Evolutionary conservation across 192 early-diverging fungal genomes (phyloP).

Genomic region (Pilaira anomala): DNA sequence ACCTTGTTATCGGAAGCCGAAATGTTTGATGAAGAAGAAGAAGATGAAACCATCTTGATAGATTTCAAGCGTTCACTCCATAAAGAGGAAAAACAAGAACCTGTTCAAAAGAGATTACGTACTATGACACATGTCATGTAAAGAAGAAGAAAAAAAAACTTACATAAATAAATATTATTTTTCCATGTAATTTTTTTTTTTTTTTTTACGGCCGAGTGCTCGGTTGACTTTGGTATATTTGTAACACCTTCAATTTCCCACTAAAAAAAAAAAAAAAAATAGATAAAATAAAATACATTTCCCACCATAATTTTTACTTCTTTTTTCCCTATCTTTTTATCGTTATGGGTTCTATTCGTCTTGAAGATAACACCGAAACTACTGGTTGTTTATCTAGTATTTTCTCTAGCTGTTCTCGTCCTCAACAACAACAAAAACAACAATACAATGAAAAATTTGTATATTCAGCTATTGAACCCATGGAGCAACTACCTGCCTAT

Average conservation of each 20-base stretch:
- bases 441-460: slow-evolving; percentile 12
- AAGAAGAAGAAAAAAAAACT: not conserved
- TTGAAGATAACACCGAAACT: not conserved
- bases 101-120: slow-evolving; percentile 13
- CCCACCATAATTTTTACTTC: not conserved
- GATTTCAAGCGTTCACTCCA: too few species aligned
- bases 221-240: slow-evolving; percentile 5
- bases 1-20: slow-evolving; percentile 8
- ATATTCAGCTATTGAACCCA: slow-evolving; percentile 6
- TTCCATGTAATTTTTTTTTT: not conserved
- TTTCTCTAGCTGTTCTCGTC: slow-evolving; percentile 8
- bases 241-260: not conserved
- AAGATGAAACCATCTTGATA: not conserved
- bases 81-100: not conserved
- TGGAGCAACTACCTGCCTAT: slow-evolving; percentile 28
- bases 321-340: not conserved
- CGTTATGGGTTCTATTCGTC: slow-evolving; percentile 3
- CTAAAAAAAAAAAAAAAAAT: slow-evolving; percentile 5
- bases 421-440: not conserved
- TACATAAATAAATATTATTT: too few species aligned
- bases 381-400: slow-evolving; percentile 12
- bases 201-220: not conserved
- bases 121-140: slow-evolving; percentile 13
- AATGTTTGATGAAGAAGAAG: slow-evolving; percentile 2
- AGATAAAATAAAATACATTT: slow-evolving; percentile 10